These are phyloP conservation scores for Fusarium pseudonygamai DNA, from an alignment of 2,329 filamentous ascomycete genomes.

Conservation along the genomic window DNA sequence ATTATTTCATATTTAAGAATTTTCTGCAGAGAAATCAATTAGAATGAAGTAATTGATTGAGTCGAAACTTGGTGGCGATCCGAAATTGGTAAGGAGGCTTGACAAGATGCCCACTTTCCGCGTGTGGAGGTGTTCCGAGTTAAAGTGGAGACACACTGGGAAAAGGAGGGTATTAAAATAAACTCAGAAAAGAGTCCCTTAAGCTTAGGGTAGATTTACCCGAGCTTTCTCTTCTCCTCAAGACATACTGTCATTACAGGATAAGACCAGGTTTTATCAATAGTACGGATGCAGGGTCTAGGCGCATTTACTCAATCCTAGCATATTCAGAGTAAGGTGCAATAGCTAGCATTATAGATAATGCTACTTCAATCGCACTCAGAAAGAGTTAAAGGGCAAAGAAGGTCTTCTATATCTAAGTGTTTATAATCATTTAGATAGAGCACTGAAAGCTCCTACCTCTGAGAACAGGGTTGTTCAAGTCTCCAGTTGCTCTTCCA, in stretches of 20 bases:
- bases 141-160: background rate
- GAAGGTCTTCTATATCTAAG: fast-evolving
- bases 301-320: background rate
- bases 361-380: fast-evolving
- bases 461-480: fast-evolving
- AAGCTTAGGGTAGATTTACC: no score
- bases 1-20: background rate
- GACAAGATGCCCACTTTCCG: background rate
- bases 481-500: fast-evolving
- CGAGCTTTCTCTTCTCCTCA: no score
- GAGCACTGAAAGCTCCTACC: background rate
- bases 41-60: background rate
- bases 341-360: no score
- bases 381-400: fast-evolving
- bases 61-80: background rate
- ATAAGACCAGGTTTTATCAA: background rate
- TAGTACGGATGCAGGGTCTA: fast-evolving
- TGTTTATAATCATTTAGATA: background rate
- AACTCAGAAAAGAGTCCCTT: no score
- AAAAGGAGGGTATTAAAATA: no score
- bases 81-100: background rate
- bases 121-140: background rate
- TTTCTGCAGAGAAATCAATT: background rate
- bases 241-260: no score
- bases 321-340: background rate